These are phyloP conservation scores for Penicillium cinerascens DNA, from an alignment of 495 filamentous ascomycete genomes.

Conservation along the genomic window DNA sequence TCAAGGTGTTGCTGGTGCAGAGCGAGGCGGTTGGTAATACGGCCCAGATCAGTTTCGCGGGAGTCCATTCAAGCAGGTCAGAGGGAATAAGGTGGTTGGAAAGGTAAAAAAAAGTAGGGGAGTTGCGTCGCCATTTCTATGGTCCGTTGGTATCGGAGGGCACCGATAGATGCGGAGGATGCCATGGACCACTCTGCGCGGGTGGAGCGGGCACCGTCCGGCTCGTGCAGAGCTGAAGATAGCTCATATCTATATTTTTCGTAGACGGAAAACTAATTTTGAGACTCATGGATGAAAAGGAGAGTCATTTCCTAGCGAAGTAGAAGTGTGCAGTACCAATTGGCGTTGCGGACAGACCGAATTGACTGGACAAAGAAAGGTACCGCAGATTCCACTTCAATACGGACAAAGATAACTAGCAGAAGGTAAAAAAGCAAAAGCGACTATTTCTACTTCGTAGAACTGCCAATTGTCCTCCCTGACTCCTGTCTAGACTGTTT, in stretches of 20 bases:
- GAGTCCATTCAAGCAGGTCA: conserved; percentile 28
- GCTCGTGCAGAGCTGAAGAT: neutral
- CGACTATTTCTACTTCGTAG: neutral
- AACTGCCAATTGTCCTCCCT: neutral
- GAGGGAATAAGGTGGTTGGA: conserved; percentile 1
- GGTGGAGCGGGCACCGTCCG: conserved; percentile 7
- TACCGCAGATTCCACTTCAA: neutral
- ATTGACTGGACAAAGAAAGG: neutral
- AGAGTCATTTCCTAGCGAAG: neutral
- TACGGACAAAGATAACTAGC: neutral
- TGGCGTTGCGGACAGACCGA: neutral
- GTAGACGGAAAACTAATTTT: neutral
- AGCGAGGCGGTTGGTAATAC: conserved; percentile 35
- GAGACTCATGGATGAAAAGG: neutral
- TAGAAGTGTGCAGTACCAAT: neutral
- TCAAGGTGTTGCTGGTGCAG: conserved; percentile 39
- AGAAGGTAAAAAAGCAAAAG: neutral
- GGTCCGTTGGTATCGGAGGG: conserved; percentile 35
- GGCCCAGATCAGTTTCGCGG: conserved; percentile 19
- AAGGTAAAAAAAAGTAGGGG: conserved; percentile 1
- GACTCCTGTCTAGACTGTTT: conserved; percentile 15
- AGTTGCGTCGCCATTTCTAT: conserved; percentile 24
- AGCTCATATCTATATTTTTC: neutral
- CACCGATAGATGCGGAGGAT: conserved; percentile 42
- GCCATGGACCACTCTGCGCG: conserved; percentile 20